Conservation (phyloP, 139 green algal species). For the Trebouxia sp. region DNA sequence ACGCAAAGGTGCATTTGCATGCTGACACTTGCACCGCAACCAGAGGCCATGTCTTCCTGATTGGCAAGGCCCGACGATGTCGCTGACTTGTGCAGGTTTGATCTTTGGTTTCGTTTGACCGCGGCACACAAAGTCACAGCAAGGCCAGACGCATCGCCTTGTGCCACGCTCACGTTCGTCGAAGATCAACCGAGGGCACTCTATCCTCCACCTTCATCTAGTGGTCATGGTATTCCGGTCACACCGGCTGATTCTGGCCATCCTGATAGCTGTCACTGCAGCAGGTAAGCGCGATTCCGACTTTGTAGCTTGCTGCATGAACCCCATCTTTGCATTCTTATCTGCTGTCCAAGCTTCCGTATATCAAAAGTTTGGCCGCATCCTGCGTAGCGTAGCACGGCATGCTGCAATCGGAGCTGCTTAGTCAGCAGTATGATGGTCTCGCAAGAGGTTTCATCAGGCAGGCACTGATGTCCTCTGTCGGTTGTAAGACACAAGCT, state of each 20-base stretch:
- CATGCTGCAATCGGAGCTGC: background rate
- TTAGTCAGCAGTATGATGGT: background rate
- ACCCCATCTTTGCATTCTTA: background rate
- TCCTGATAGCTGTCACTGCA: slow-evolving; percentile 6
- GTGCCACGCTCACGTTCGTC: no score
- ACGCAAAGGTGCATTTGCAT: no score
- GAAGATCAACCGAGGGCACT: no score
- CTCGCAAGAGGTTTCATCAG: background rate
- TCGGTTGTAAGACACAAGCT: background rate
- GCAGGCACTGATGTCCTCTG: background rate
- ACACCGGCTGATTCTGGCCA: background rate
- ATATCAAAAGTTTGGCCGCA: background rate
- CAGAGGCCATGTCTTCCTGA: no score
- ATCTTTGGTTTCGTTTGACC: no score
- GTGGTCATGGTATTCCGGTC: background rate
- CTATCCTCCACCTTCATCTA: no score
- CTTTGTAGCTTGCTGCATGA: background rate
- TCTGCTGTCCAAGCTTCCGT: background rate
- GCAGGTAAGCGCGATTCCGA: background rate
- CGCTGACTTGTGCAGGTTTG: no score
- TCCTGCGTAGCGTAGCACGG: background rate
- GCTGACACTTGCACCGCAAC: no score
- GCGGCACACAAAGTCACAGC: no score
- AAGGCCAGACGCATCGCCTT: no score
- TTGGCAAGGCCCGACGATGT: no score